Evolutionary conservation across 192 early-diverging fungal genomes (phyloP).

Genomic region (Lobosporangium transversale): DNA sequence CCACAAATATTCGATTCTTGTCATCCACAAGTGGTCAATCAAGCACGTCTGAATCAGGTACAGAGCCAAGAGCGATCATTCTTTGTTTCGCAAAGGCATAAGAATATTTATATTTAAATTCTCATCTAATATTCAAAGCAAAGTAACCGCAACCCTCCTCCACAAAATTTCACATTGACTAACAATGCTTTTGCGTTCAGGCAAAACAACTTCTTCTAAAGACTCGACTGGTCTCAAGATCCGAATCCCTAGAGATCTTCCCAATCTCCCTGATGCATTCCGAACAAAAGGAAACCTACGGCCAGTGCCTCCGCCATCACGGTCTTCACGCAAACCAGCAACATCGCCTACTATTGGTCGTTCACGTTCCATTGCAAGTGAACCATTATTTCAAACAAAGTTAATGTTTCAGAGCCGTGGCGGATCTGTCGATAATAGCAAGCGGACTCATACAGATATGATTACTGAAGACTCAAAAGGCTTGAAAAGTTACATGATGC

Average conservation of each 20-base stretch:
- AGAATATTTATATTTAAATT: too few species aligned
- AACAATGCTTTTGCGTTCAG: not conserved
- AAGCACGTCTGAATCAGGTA: too few species aligned
- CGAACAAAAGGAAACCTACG: conserved; percentile 9
- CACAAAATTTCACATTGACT: too few species aligned
- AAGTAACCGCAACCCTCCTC: too few species aligned
- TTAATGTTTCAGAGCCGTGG: not conserved
- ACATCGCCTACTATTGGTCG: not conserved
- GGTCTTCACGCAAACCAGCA: conserved; percentile 1
- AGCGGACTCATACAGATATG: conserved; percentile 29
- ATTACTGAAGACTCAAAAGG: not conserved
- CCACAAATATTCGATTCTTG: not conserved
- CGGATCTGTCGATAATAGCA: conserved; percentile 2
- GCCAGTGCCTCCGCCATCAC: conserved; percentile 15
- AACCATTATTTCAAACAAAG: conserved; percentile 19
- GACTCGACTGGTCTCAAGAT: conserved; percentile 32
- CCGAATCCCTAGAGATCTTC: conserved; percentile 36
- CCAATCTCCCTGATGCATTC: conserved; percentile 37
- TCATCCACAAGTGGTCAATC: too few species aligned
- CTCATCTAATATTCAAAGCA: too few species aligned
- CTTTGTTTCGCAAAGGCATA: too few species aligned
- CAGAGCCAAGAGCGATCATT: too few species aligned
- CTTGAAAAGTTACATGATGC: conserved; percentile 12
- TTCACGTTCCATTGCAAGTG: not conserved
- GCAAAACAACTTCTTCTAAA: too few species aligned